These are phyloP conservation scores for Geotrichum siamense DNA, from an alignment of 1,139 yeast species.

Conservation along the genomic window DNA sequence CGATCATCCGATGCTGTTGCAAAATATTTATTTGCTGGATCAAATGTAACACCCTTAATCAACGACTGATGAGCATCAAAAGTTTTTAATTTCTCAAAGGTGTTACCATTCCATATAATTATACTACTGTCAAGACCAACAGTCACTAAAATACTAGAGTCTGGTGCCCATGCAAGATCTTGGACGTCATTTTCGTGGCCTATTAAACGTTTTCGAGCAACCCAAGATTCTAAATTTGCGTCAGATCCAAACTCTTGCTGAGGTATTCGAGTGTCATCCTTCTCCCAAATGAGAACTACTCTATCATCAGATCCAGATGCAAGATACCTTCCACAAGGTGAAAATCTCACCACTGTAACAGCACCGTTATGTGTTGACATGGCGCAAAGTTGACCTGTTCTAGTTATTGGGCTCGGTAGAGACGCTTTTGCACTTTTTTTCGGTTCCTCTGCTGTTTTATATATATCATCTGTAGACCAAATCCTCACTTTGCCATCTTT, in stretches of 20 bases:
- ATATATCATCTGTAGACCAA: slow-evolving; percentile 56
- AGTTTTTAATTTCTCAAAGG: slow-evolving; percentile 83
- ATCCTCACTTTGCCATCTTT: slow-evolving; percentile 82
- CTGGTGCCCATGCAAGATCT: slow-evolving; percentile 98
- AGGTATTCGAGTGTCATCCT: slow-evolving; percentile 47
- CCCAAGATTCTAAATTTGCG: slow-evolving; percentile 83
- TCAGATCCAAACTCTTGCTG: slow-evolving; percentile 17
- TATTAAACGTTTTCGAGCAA: slow-evolving; percentile 80
- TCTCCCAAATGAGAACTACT: slow-evolving; percentile 87
- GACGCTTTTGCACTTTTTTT: slow-evolving; percentile 2
- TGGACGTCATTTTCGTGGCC: slow-evolving; percentile 98
- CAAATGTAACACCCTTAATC: slow-evolving; percentile 97
- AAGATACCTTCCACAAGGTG: slow-evolving; percentile 83
- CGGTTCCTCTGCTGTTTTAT: slow-evolving; percentile 5
- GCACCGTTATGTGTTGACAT: slow-evolving; percentile 55
- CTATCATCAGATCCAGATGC: slow-evolving; percentile 97
- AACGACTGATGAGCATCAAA: slow-evolving; percentile 92
- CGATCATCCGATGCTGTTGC: slow-evolving; percentile 97
- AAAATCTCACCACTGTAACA: slow-evolving; percentile 85
- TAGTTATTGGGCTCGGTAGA: neutral
- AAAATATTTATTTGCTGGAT: slow-evolving; percentile 95
- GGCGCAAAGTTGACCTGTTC: slow-evolving; percentile 28
- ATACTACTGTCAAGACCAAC: slow-evolving; percentile 92
- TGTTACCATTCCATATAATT: slow-evolving; percentile 87
- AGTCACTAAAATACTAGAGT: slow-evolving; percentile 78